Percentiles rank a stretch among this genome's conserved stretches.
These are phyloP conservation scores for Trypanosoma scelopori DNA, from an alignment of 208 protist species.

Conservation along the genomic window DNA sequence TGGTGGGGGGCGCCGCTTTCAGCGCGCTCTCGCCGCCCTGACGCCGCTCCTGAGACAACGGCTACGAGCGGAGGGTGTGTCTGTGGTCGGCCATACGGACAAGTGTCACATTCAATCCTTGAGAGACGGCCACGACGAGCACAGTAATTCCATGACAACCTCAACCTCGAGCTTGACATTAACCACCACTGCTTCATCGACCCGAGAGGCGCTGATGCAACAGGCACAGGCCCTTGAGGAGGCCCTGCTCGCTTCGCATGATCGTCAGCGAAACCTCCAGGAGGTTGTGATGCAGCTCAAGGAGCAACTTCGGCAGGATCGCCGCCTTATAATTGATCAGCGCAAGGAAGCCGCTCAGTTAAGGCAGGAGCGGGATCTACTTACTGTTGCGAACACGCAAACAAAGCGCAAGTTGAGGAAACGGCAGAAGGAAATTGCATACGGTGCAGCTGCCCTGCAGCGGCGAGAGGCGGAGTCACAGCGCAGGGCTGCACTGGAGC, in stretches of 20 bases:
- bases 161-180: background rate
- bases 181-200: constrained; percentile 4
- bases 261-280: constrained; percentile 39
- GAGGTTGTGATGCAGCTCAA: constrained; percentile 30
- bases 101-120: constrained; percentile 1
- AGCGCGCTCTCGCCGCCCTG: constrained; percentile 17
- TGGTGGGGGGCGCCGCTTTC: constrained; percentile 11
- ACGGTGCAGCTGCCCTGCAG: constrained; percentile 58
- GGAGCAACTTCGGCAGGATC: constrained; percentile 60
- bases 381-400: constrained; percentile 26
- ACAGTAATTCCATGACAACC: background rate
- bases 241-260: constrained; percentile 43
- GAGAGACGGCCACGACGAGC: background rate
- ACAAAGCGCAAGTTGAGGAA: constrained; percentile 42
- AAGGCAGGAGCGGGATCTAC: constrained; percentile 32
- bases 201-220: constrained; percentile 43
- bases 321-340: constrained; percentile 67
- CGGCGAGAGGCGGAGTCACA: constrained; percentile 40
- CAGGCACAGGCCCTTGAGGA: constrained; percentile 47
- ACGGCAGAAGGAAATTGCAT: constrained; percentile 67
- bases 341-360: constrained; percentile 45
- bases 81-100: background rate
- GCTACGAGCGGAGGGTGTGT: background rate
- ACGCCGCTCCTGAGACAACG: constrained; percentile 18
- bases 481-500: constrained; percentile 34